Evolutionary conservation across 2,329 filamentous ascomycete species (phyloP).

Genomic region (Apiospora kogelbergensis): DNA sequence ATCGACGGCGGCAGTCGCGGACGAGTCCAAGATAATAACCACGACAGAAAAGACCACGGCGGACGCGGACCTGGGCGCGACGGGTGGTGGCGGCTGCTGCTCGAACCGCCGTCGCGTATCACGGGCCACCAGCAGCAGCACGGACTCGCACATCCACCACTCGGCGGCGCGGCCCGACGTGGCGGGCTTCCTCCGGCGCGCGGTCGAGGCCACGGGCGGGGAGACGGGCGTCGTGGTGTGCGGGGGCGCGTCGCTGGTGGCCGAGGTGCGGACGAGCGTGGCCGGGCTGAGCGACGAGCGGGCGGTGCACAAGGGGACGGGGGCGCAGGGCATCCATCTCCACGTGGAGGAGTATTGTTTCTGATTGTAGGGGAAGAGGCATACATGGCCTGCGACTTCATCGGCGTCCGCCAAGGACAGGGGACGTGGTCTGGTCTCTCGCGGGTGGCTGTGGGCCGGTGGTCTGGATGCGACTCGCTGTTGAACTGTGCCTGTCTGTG

Average conservation of each 20-base stretch:
- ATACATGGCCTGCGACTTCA: no score
- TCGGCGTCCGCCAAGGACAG: neutral
- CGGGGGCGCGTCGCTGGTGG: conserved; percentile 55
- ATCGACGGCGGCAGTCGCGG: conserved; percentile 10
- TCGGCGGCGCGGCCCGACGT: conserved; percentile 51
- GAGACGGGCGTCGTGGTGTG: conserved; percentile 64
- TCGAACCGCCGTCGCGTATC: conserved; percentile 7
- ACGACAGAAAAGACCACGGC: conserved; percentile 12
- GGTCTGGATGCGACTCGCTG: no score
- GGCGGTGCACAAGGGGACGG: conserved; percentile 64
- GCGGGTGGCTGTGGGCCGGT: no score
- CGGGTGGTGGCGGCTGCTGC: conserved; percentile 9
- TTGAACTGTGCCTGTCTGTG: no score
- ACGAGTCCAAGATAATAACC: conserved; percentile 5
- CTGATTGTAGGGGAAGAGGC: conserved; percentile 28
- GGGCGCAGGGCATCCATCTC: conserved; percentile 61
- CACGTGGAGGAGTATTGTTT: conserved; percentile 62
- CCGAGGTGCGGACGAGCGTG: conserved; percentile 54
- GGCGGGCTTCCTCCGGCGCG: conserved; percentile 47
- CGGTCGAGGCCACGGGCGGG: conserved; percentile 58
- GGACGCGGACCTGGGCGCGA: neutral
- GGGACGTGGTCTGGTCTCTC: neutral
- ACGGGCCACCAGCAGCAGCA: conserved; percentile 28
- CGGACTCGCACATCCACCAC: conserved; percentile 43
- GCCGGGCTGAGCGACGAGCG: conserved; percentile 58